Evolutionary conservation across 257 asterid genomes (phyloP), one percentile per base, ranked within the genome.

Genomic region (Solanum rostratum): DNA sequence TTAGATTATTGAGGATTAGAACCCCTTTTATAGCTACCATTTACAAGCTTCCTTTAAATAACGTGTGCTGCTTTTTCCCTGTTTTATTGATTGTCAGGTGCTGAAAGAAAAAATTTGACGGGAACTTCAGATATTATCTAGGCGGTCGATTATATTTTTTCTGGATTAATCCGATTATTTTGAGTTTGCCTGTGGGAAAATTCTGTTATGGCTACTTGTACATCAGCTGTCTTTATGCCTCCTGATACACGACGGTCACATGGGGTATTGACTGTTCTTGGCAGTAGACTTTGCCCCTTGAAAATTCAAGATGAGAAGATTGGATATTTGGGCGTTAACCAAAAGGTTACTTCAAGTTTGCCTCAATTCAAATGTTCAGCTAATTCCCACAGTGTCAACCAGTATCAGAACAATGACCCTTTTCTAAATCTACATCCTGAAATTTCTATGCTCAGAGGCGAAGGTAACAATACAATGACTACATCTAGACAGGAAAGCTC

Each of bases 361-460:
- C 82, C 86, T 76, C 92, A 86, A 69, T 70, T 94, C 57, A 93
- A 90, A 88, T 93, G 97, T 86, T 93, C 92, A 1, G 86, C 95
- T 37, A 92, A 88, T 86, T 92, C 97, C 12, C 95, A 92, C 70
- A 89, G 89, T 85, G 84, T 91, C 46, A 87, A 89, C 82, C 92
- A 93, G 27, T 91, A 90, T 86, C 90, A 89, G 54, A 90, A 86
- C 59, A 93, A 90, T 89, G 97, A 93, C 60, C 90, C 96, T 2
- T 94, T 94, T 88, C 92, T 94, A 82, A 93, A 92, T 90, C 88
- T 92, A 29, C 99, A 94, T 85, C 97, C 98, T 0, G 99, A 95
- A 92, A 87, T 94, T 81, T 90, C 97, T 0, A 59, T 95, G 94
- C 97, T 95, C 78, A 88, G 96, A 87, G 99, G 99, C 24, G 98